phyloP scores from a whole-genome alignment of 371 early-diverging fungal species.

The Mortierella sp. region DNA sequence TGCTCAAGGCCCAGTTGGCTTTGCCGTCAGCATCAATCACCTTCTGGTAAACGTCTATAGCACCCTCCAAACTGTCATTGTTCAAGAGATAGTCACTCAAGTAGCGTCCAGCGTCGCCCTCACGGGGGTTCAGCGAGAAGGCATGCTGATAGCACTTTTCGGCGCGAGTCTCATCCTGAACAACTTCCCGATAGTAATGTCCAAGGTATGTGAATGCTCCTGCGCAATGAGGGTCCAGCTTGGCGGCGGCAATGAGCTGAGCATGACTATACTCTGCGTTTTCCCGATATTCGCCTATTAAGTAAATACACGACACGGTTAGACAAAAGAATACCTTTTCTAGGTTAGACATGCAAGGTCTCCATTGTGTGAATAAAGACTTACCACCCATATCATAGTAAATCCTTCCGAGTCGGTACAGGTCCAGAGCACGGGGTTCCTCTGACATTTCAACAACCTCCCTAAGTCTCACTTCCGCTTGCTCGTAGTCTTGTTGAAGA shows the following conservation, averaged over 20 bases:
- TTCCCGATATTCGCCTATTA: constrained; percentile 58
- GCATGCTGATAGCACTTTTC: constrained; percentile 87
- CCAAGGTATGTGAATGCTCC: constrained; percentile 86
- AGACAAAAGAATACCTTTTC: background rate
- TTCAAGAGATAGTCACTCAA: constrained; percentile 74
- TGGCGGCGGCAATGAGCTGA: constrained; percentile 81
- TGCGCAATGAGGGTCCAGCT: constrained; percentile 75
- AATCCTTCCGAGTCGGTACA: constrained; percentile 80
- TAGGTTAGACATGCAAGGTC: background rate
- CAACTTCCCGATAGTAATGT: constrained; percentile 79
- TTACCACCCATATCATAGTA: constrained; percentile 87
- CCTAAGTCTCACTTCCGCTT: constrained; percentile 68
- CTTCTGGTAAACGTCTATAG: constrained; percentile 67
- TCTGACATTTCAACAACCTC: constrained; percentile 66
- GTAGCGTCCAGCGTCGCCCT: constrained; percentile 77
- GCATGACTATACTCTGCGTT: constrained; percentile 75
- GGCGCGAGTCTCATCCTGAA: constrained; percentile 76
- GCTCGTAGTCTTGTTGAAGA: constrained; percentile 64
- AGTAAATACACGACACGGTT: background rate
- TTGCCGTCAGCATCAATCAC: constrained; percentile 57
- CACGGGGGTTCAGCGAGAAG: constrained; percentile 73
- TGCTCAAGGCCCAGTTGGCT: constrained; percentile 84
- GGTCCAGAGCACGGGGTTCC: constrained; percentile 63
- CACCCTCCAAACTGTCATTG: constrained; percentile 65
- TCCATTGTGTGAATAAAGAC: background rate